Conservation (phyloP, 306 rosid species). For the Begonia fuchsioides region DNA sequence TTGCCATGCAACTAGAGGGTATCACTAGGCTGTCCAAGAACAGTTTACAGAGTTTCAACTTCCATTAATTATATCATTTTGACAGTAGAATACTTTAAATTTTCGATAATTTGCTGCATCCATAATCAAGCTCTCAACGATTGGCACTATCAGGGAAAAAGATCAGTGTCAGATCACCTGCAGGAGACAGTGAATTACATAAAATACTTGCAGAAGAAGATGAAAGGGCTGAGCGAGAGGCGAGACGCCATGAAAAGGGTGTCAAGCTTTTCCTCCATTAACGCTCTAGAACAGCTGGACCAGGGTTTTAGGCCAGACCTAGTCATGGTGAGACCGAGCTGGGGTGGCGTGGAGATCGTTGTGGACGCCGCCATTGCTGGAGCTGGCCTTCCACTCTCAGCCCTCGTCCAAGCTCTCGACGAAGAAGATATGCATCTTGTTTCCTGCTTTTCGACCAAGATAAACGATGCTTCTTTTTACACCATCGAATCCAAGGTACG, state of each 20-base stretch:
- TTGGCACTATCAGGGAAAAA: conserved; percentile 21
- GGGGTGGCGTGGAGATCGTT: conserved; percentile 22
- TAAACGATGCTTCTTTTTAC: conserved; percentile 17
- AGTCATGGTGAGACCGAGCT: conserved; percentile 5
- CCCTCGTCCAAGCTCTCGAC: conserved; percentile 12
- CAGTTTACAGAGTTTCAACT: too few species aligned
- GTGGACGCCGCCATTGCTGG: conserved; percentile 11
- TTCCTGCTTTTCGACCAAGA: conserved; percentile 18
- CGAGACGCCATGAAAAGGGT: conserved; percentile 18
- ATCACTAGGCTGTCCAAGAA: too few species aligned
- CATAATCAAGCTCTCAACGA: too few species aligned
- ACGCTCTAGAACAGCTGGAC: neutral
- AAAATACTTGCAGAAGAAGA: conserved; percentile 13
- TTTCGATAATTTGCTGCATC: too few species aligned
- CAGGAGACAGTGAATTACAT: conserved; percentile 21
- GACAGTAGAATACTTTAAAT: too few species aligned
- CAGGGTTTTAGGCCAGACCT: neutral
- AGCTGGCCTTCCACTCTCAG: conserved; percentile 21
- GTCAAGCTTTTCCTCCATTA: neutral
- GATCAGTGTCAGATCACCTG: conserved; percentile 35
- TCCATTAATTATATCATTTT: too few species aligned
- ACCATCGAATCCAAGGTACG: conserved; percentile 24
- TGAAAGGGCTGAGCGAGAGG: conserved; percentile 12
- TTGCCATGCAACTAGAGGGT: too few species aligned
- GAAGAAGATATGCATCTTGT: conserved; percentile 20